These are phyloP conservation scores for Ogataea haglerorum DNA, from an alignment of 805 yeast species.

Conservation along the genomic window DNA sequence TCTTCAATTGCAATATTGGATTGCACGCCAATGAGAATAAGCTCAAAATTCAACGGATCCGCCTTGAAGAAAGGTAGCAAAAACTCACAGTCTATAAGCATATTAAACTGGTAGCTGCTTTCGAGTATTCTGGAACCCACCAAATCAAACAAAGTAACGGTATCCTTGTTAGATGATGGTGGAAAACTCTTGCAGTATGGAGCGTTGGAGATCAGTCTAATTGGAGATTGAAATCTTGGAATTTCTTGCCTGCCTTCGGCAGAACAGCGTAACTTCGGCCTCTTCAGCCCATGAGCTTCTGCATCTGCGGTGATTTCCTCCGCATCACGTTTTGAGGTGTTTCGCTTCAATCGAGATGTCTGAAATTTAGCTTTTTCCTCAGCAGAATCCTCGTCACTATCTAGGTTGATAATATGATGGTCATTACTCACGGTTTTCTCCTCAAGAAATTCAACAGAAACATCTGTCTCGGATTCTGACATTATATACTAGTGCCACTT, in stretches of 20 bases:
- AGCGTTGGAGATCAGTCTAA: slow-evolving; percentile 25
- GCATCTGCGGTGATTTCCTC: slow-evolving; percentile 21
- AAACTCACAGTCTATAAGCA: slow-evolving; percentile 30
- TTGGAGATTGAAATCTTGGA: slow-evolving; percentile 20
- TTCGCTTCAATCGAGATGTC: no score
- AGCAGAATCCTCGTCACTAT: slow-evolving; percentile 4
- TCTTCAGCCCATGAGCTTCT: slow-evolving; percentile 20
- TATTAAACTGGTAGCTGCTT: slow-evolving; percentile 33
- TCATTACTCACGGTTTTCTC: background rate
- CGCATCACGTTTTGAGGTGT: no score
- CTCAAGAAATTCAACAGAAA: slow-evolving; percentile 9
- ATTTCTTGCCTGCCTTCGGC: background rate
- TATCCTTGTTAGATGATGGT: slow-evolving; percentile 24
- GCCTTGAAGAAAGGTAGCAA: slow-evolving; percentile 22
- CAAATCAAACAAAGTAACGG: slow-evolving; percentile 27
- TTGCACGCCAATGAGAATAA: slow-evolving; percentile 30
- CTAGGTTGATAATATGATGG: slow-evolving; percentile 12
- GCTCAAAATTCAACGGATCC: slow-evolving; percentile 19
- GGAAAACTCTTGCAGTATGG: slow-evolving; percentile 21
- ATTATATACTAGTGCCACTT: background rate
- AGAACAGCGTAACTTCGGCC: background rate
- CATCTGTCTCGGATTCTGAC: slow-evolving; percentile 11
- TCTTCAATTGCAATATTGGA: slow-evolving; percentile 35
- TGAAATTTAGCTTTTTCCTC: background rate
- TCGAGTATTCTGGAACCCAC: slow-evolving; percentile 24